phyloP scores from a whole-genome alignment of 176 grass and related monocot species.

The Lolium multiflorum region DNA sequence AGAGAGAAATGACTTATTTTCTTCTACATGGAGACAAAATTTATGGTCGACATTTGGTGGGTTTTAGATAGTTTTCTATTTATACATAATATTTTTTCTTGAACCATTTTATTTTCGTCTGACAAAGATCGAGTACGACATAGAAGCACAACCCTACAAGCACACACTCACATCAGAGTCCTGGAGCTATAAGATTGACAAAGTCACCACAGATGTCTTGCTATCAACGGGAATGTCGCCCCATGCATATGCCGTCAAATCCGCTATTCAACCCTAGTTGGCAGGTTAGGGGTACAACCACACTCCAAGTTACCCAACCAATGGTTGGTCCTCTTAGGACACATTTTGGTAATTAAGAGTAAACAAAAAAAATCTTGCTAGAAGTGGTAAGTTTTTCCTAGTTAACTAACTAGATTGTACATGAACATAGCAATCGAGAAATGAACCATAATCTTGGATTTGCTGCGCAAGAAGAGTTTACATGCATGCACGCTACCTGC shows the following conservation, averaged over 20 bases:
- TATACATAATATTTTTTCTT: neutral
- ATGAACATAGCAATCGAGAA: neutral
- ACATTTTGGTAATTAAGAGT: neutral
- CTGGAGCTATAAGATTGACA: neutral
- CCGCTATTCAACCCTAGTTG: neutral
- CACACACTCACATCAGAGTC: neutral
- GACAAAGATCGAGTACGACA: neutral
- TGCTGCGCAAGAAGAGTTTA: neutral
- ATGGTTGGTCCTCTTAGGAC: neutral
- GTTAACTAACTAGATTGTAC: neutral
- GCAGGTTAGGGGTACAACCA: neutral
- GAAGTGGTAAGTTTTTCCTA: neutral
- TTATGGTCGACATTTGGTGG: neutral
- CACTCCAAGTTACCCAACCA: neutral
- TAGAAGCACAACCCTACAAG: neutral
- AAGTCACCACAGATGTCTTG: neutral
- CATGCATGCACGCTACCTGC: neutral
- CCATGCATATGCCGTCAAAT: neutral
- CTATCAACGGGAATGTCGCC: neutral
- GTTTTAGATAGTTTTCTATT: neutral
- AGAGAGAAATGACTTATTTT: neutral
- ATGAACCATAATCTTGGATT: neutral
- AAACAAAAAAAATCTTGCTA: neutral
- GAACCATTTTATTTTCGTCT: neutral
- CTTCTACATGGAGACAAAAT: neutral